phyloP scores from a whole-genome alignment of 2,329 filamentous ascomycete genomes.

The Ophiostoma himal-ulmi region DNA sequence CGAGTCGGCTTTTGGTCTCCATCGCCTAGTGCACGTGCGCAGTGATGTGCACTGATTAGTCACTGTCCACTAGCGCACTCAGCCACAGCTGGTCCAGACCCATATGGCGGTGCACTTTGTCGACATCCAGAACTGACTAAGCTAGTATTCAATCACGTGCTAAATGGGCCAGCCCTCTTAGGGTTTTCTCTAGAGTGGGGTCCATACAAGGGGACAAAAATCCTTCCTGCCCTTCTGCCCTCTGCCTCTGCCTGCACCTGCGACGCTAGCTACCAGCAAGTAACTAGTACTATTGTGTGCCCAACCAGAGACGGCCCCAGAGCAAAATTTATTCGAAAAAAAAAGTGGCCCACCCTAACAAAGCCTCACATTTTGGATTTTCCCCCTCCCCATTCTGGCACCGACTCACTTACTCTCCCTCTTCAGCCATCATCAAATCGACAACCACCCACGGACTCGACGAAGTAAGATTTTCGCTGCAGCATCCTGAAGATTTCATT shows the following conservation, averaged over 20 bases:
- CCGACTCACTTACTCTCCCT: conserved; percentile 14
- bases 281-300: conserved; percentile 10
- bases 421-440: conserved; percentile 24
- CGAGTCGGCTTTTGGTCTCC: too few relatives aligned
- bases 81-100: neutral
- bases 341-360: conserved; percentile 22
- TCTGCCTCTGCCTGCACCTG: neutral
- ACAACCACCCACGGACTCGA: conserved; percentile 27
- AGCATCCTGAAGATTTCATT: conserved; percentile 31
- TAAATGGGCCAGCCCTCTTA: conserved; percentile 20
- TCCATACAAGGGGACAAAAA: conserved; percentile 6
- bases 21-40: conserved; percentile 1
- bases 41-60: neutral
- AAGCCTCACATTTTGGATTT: conserved; percentile 24
- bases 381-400: conserved; percentile 15
- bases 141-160: conserved; percentile 15
- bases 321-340: conserved; percentile 17
- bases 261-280: neutral
- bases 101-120: neutral
- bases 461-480: conserved; percentile 23
- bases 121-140: neutral
- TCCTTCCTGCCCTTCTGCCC: neutral
- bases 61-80: neutral
- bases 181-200: conserved; percentile 17
- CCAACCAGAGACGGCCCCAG: neutral